Evolutionary conservation across 106 monocot species (phyloP).

Genomic region (Gastrodia elata): DNA sequence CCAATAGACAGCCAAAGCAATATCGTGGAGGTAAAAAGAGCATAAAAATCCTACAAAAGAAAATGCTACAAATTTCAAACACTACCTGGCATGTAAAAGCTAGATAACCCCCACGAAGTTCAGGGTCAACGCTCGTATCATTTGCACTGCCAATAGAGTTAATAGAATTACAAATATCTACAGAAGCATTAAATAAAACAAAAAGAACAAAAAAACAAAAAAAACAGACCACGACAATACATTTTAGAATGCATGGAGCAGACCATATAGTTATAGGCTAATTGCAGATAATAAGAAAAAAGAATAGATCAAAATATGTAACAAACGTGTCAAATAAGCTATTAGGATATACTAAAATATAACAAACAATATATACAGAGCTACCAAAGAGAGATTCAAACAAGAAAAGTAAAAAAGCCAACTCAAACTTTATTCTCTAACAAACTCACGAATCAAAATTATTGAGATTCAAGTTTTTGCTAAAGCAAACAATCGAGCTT

Average conservation of each 20-base stretch:
- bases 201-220: neutral
- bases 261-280: no score
- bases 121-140: slow-evolving; percentile 50
- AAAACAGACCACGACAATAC: neutral
- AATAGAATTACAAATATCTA: neutral
- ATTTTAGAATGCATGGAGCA: neutral
- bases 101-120: slow-evolving; percentile 50
- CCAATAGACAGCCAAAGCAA: neutral
- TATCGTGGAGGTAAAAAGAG: neutral
- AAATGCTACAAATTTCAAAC: neutral
- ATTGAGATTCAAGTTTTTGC: no score
- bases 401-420: no score
- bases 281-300: no score
- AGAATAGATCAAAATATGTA: no score
- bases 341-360: no score
- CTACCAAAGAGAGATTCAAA: no score
- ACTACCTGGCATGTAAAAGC: slow-evolving; percentile 71
- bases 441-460: no score
- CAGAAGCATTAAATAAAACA: neutral
- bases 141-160: slow-evolving; percentile 35
- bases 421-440: no score
- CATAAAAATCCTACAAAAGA: neutral
- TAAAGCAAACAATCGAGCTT: no score
- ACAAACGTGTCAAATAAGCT: no score
- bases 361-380: no score